Percentiles rank a stretch among this genome's conserved stretches.
Conservation (phyloP, 305 asterid species). For the Solanum aculeatissimum region DNA sequence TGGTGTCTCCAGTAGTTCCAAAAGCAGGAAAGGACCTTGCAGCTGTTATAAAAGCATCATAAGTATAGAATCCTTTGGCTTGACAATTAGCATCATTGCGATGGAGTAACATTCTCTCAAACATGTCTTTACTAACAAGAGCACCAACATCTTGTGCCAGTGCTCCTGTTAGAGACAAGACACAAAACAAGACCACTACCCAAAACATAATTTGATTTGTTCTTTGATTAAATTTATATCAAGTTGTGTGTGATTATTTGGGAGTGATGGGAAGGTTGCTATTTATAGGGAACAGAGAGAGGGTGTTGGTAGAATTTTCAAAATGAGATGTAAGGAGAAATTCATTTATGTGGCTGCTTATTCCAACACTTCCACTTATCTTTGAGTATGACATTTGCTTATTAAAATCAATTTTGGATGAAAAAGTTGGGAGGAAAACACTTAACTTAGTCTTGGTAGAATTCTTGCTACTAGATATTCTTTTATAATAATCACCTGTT, state of each 20-base stretch:
- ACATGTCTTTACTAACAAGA: not conserved
- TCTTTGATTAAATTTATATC: not conserved
- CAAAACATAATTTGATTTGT: slow-evolving; percentile 2
- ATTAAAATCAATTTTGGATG: not conserved
- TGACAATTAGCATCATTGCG: not conserved
- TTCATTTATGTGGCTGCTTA: not conserved
- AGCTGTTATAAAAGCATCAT: slow-evolving; percentile 7
- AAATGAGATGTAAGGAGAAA: not conserved
- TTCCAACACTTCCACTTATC: not conserved
- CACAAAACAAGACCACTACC: not conserved
- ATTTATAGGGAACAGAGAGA: not conserved
- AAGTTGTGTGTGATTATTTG: not conserved
- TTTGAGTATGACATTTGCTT: not conserved
- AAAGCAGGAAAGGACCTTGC: slow-evolving; percentile 4
- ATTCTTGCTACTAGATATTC: not conserved
- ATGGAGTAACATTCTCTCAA: slow-evolving; percentile 2
- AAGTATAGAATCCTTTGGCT: slow-evolving; percentile 7
- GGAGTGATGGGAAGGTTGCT: not conserved
- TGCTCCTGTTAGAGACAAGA: not conserved
- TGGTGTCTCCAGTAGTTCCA: slow-evolving; percentile 1
- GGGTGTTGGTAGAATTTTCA: not conserved
- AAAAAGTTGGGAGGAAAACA: not conserved
- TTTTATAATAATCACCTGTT: not conserved
- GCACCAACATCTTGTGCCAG: slow-evolving; percentile 6
- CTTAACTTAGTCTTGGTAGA: not conserved